Conservation (phyloP, 1,284 basidiomycete species). For the Inonotus obliquus region DNA sequence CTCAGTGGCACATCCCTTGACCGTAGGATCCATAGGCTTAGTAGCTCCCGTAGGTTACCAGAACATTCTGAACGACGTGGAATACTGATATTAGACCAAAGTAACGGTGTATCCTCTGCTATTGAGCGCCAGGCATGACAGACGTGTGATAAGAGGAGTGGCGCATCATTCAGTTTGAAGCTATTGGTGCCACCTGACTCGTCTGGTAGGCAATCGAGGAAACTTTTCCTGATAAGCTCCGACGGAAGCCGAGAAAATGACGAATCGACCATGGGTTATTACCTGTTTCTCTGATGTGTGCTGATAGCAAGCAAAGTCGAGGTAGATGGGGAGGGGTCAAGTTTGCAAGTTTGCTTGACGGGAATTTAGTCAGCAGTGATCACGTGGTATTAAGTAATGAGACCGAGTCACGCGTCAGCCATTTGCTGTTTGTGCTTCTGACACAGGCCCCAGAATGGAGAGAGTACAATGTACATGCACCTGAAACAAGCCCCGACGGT, state of each 20-base stretch:
- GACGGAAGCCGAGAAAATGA: neutral
- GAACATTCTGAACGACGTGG: constrained; percentile 5
- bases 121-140: constrained; percentile 11
- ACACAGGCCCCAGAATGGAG: too few species aligned
- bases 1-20: neutral
- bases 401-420: too few species aligned
- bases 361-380: too few species aligned
- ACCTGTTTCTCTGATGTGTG: too few species aligned
- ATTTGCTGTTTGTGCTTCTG: too few species aligned
- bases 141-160: constrained; percentile 15
- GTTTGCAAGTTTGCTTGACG: too few species aligned
- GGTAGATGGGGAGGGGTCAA: too few species aligned
- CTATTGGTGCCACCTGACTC: neutral
- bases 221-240: constrained; percentile 15
- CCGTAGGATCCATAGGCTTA: constrained; percentile 6
- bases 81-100: constrained; percentile 13
- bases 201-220: constrained; percentile 7
- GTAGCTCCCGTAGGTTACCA: neutral
- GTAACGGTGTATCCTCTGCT: neutral
- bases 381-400: too few species aligned
- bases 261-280: neutral
- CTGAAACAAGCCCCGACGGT: too few species aligned
- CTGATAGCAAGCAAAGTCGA: too few species aligned
- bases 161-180: constrained; percentile 1
- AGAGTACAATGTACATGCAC: too few species aligned